A percentile compares a stretch with the other conserved stretches of the same genome.
These are phyloP conservation scores for Tillandsia fasciculata DNA, from an alignment of 176 grass and related monocot genomes.

Conservation along the genomic window DNA sequence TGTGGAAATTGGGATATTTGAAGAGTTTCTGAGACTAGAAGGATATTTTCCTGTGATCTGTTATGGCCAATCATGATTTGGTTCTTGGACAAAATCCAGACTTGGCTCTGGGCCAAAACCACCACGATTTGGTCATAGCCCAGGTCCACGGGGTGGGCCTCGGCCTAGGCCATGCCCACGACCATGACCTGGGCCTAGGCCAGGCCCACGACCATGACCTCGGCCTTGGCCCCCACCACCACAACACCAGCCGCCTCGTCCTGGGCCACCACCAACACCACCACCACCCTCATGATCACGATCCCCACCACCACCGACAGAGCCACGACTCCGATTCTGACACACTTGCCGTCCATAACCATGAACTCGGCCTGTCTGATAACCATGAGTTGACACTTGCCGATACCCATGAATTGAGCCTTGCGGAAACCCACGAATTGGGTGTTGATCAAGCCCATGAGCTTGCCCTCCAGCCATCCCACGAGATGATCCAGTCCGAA, in stretches of 20 bases:
- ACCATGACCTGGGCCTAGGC: constrained; percentile 43
- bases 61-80: constrained; percentile 85
- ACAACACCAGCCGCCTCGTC: constrained; percentile 47
- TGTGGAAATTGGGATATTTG: not conserved
- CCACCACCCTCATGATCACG: constrained; percentile 15
- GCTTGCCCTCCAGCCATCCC: constrained; percentile 45
- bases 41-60: constrained; percentile 7
- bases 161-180: constrained; percentile 40
- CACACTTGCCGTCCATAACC: constrained; percentile 30
- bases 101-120: constrained; percentile 21
- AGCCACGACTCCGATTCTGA: constrained; percentile 42
- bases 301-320: constrained; percentile 51
- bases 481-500: constrained; percentile 48
- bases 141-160: constrained; percentile 9
- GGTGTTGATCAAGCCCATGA: constrained; percentile 65
- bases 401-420: constrained; percentile 30
- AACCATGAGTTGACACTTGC: constrained; percentile 65
- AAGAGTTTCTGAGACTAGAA: constrained; percentile 17
- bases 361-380: constrained; percentile 51
- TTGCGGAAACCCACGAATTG: constrained; percentile 66
- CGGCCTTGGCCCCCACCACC: constrained; percentile 24
- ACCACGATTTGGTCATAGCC: not conserved
- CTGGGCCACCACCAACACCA: constrained; percentile 22
- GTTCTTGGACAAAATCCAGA: constrained; percentile 77
- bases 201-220: constrained; percentile 1